Evolutionary conservation across 768 basidiomycete species (phyloP).

Genomic region (Glaciozyma martinii): DNA sequence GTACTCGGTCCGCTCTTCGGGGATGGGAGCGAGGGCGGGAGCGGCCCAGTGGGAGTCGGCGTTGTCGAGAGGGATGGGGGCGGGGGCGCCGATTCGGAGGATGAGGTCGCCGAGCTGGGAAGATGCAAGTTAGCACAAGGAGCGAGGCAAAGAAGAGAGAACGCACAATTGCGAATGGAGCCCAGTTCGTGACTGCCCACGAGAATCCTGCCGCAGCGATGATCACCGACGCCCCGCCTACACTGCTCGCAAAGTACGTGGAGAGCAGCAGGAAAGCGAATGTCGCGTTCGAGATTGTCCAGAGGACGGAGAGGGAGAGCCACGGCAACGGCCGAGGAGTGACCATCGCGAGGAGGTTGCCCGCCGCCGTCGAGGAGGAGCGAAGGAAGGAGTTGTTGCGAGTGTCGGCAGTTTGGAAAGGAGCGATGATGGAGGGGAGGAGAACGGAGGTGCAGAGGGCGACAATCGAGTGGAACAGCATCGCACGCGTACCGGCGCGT

Average conservation of each 20-base stretch:
- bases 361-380: not conserved
- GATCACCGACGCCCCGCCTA: conserved; percentile 63
- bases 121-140: too few relatives aligned
- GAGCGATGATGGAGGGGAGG: conserved; percentile 54
- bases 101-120: conserved; percentile 74
- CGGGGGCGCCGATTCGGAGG: conserved; percentile 44
- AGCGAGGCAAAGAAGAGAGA: too few relatives aligned
- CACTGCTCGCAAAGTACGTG: conserved; percentile 49
- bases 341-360: conserved; percentile 1
- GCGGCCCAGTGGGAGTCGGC: not conserved
- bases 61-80: conserved; percentile 6
- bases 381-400: not conserved
- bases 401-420: too few relatives aligned
- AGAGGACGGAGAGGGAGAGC: conserved; percentile 59
- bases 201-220: conserved; percentile 73
- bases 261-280: conserved; percentile 77
- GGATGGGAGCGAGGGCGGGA: not conserved
- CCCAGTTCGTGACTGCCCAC: conserved; percentile 91
- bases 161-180: conserved; percentile 72
- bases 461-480: conserved; percentile 67
- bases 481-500: conserved; percentile 69
- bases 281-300: conserved; percentile 66
- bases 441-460: conserved; percentile 59
- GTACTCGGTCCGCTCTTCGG: conserved; percentile 1
- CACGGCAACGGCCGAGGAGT: conserved; percentile 38